Evolutionary conservation across 257 asterid species (phyloP).

Genomic region (Capsicum rhomboideum): DNA sequence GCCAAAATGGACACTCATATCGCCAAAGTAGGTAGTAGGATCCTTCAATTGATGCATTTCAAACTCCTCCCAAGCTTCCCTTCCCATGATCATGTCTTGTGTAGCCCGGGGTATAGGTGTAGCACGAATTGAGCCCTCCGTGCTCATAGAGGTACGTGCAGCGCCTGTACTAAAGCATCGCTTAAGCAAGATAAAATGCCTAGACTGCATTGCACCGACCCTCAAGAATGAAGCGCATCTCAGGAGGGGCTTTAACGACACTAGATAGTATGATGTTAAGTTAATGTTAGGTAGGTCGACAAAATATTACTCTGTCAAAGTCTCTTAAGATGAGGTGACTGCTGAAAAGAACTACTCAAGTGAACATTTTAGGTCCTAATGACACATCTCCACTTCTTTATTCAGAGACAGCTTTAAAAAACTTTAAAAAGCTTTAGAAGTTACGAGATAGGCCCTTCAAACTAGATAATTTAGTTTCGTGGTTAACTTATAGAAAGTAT

Average conservation of each 20-base stretch:
- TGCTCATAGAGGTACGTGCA: not conserved
- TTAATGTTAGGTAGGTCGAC: constrained; percentile 7
- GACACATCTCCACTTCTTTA: not conserved
- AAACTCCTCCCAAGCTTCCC: too few relatives aligned
- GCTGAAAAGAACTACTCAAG: not conserved
- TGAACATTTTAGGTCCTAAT: not conserved
- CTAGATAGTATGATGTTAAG: constrained; percentile 4
- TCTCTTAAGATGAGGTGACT: not conserved
- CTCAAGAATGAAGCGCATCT: not conserved
- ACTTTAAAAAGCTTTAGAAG: not conserved
- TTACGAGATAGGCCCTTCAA: not conserved
- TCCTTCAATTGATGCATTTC: too few relatives aligned
- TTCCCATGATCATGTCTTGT: too few relatives aligned
- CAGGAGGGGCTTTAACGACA: not conserved
- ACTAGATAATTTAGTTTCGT: not conserved
- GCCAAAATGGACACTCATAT: too few relatives aligned
- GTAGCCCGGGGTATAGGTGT: too few relatives aligned
- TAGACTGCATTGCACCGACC: not conserved
- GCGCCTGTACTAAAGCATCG: not conserved
- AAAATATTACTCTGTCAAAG: not conserved
- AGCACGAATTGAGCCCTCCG: too few relatives aligned
- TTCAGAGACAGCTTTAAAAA: not conserved
- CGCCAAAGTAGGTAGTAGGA: too few relatives aligned
- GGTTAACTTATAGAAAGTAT: not conserved
- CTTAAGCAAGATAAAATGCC: not conserved